A percentile compares a stretch with the other conserved stretches of the same genome.
phyloP scores from a whole-genome alignment of 768 basidiomycete genomes.

The Boletus edulis region DNA sequence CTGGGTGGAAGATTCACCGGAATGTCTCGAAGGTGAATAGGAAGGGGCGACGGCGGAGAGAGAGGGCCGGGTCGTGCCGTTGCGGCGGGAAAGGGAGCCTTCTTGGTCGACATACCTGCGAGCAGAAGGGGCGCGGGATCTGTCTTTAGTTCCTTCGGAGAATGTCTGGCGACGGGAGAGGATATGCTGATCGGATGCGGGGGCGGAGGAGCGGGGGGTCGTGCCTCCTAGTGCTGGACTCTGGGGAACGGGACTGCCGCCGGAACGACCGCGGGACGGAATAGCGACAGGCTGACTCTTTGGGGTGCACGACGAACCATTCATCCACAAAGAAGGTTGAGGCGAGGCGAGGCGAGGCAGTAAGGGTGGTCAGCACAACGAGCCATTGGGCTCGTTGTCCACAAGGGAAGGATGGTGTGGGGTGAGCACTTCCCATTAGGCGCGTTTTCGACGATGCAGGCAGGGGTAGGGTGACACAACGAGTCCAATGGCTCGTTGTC shows the following conservation, averaged over 20 bases:
- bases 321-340: too few relatives aligned
- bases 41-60: constrained; percentile 40
- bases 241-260: constrained; percentile 47
- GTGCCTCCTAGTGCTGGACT: constrained; percentile 20
- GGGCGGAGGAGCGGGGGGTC: constrained; percentile 30
- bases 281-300: constrained; percentile 36
- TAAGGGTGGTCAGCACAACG: too few relatives aligned
- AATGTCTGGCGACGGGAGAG: constrained; percentile 49
- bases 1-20: constrained; percentile 18
- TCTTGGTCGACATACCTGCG: constrained; percentile 61
- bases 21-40: constrained; percentile 22
- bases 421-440: too few relatives aligned
- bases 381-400: too few relatives aligned
- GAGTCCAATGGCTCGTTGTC: too few relatives aligned
- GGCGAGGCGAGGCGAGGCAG: too few relatives aligned
- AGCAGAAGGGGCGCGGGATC: constrained; percentile 58
- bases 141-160: constrained; percentile 52
- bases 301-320: constrained; percentile 23
- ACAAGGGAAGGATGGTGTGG: too few relatives aligned
- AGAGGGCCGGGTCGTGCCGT: constrained; percentile 45
- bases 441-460: too few relatives aligned
- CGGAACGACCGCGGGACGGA: constrained; percentile 47
- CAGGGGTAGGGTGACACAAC: too few relatives aligned
- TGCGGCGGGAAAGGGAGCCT: constrained; percentile 43
- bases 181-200: constrained; percentile 43